phyloP scores from a whole-genome alignment of 2,329 filamentous ascomycete species.

The Fusarium sp. region DNA sequence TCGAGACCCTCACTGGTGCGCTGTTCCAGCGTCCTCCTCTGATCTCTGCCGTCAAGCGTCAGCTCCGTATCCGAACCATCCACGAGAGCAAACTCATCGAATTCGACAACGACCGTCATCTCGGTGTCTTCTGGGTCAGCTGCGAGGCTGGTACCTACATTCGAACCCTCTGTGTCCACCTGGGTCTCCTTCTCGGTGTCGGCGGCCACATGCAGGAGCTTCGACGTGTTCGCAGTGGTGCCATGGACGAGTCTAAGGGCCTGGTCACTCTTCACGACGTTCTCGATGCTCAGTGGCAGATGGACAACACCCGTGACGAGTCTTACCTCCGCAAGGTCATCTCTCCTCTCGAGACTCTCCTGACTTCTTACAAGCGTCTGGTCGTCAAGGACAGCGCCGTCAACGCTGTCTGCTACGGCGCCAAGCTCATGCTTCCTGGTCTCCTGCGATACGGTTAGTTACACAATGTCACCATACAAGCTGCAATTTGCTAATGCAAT shows the following conservation, averaged over 20 bases:
- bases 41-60: slow-evolving; percentile 98
- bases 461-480: not conserved
- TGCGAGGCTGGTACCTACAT: slow-evolving; percentile 99
- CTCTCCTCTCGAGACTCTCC: slow-evolving; percentile 89
- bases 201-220: slow-evolving; percentile 99
- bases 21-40: slow-evolving; percentile 93
- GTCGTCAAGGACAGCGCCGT: slow-evolving; percentile 90
- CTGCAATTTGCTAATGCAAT: slow-evolving; percentile 48
- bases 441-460: slow-evolving; percentile 87
- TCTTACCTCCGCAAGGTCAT: slow-evolving; percentile 93
- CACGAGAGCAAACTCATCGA: slow-evolving; percentile 97
- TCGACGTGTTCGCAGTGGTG: slow-evolving; percentile 91
- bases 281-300: slow-evolving; percentile 94
- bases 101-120: slow-evolving; percentile 98
- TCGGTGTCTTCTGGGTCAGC: slow-evolving; percentile 99
- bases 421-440: slow-evolving; percentile 98
- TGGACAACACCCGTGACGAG: slow-evolving; percentile 97
- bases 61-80: slow-evolving; percentile 97
- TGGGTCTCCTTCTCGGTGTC: slow-evolving; percentile 82
- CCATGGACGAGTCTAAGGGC: slow-evolving; percentile 91
- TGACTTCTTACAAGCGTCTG: slow-evolving; percentile 94
- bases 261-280: slow-evolving; percentile 91
- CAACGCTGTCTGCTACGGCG: slow-evolving; percentile 98
- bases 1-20: slow-evolving; percentile 96
- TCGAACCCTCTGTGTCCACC: slow-evolving; percentile 95